Conservation (phyloP, 768 basidiomycete species). For the Fistulinella prunicolor region DNA sequence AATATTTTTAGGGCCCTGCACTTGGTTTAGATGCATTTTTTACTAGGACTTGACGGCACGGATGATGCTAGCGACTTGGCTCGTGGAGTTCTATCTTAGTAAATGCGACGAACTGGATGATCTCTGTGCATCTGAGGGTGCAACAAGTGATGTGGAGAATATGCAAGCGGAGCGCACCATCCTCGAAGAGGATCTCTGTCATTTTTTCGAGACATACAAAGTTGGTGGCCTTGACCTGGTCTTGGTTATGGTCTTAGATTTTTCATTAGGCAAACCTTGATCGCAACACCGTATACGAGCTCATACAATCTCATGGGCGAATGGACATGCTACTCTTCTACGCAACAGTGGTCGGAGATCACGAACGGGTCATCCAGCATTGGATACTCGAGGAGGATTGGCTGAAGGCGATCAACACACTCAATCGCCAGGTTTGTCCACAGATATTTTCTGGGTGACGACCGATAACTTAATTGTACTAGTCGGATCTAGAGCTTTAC, state of each 20-base stretch:
- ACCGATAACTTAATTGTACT: slow-evolving; percentile 6
- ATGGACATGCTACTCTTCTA: slow-evolving; percentile 91
- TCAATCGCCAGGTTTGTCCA: slow-evolving; percentile 74
- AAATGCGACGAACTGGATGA: slow-evolving; percentile 98
- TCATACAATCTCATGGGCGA: slow-evolving; percentile 90
- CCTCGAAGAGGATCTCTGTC: slow-evolving; percentile 88
- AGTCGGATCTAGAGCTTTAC: slow-evolving; percentile 87
- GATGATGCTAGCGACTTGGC: slow-evolving; percentile 98
- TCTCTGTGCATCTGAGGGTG: slow-evolving; percentile 81
- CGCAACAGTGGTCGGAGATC: slow-evolving; percentile 79
- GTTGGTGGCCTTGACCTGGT: slow-evolving; percentile 37
- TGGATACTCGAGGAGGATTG: slow-evolving; percentile 93
- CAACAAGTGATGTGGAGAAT: slow-evolving; percentile 81
- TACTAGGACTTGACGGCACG: slow-evolving; percentile 85
- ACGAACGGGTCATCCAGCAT: slow-evolving; percentile 82
- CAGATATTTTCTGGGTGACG: not conserved
- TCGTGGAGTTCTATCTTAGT: slow-evolving; percentile 94
- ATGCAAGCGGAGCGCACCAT: slow-evolving; percentile 74
- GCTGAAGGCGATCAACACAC: slow-evolving; percentile 84
- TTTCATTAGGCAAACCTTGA: slow-evolving; percentile 74
- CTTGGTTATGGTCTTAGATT: not conserved
- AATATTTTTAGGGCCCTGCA: not conserved
- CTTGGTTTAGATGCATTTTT: not conserved
- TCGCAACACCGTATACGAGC: slow-evolving; percentile 80
- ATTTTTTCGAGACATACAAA: slow-evolving; percentile 94